phyloP scores from a whole-genome alignment of 768 basidiomycete genomes.

The Russula abietina region DNA sequence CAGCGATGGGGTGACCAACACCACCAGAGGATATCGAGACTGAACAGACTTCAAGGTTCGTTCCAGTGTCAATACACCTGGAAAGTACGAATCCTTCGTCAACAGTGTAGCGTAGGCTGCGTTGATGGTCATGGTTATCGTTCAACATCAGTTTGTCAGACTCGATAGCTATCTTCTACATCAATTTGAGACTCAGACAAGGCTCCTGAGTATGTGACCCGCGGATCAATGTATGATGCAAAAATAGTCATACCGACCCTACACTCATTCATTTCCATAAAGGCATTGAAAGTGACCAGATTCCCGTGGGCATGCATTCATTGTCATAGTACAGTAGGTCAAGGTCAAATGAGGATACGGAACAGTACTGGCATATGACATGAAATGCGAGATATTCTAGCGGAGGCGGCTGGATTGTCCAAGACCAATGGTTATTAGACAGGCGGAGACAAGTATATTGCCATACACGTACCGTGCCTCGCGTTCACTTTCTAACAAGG shows the following conservation, averaged over 20 bases:
- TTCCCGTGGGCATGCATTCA: conserved; percentile 8
- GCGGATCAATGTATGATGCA: neutral
- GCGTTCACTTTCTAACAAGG: conserved; percentile 95
- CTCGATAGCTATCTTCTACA: conserved; percentile 25
- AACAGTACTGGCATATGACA: conserved; percentile 4
- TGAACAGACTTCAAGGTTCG: conserved; percentile 40
- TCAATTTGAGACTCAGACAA: neutral
- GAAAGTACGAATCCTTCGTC: conserved; percentile 56
- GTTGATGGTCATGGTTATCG: conserved; percentile 34
- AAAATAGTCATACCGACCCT: neutral
- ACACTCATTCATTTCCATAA: neutral
- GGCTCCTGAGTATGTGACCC: too few relatives aligned
- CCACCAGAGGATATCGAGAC: conserved; percentile 46
- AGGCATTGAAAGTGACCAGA: neutral
- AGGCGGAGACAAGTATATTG: neutral
- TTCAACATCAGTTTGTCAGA: neutral
- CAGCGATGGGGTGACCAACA: conserved; percentile 43
- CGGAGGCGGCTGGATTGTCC: conserved; percentile 32
- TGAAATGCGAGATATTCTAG: conserved; percentile 21
- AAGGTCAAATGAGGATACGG: conserved; percentile 19
- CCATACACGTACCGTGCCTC: conserved; percentile 83
- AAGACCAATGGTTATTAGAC: conserved; percentile 5
- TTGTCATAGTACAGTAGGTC: conserved; percentile 25
- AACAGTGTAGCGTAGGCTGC: conserved; percentile 74
- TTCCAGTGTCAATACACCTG: conserved; percentile 52